phyloP scores from a whole-genome alignment of 73 alveolate genomes.

The Uronychia binucleata region DNA sequence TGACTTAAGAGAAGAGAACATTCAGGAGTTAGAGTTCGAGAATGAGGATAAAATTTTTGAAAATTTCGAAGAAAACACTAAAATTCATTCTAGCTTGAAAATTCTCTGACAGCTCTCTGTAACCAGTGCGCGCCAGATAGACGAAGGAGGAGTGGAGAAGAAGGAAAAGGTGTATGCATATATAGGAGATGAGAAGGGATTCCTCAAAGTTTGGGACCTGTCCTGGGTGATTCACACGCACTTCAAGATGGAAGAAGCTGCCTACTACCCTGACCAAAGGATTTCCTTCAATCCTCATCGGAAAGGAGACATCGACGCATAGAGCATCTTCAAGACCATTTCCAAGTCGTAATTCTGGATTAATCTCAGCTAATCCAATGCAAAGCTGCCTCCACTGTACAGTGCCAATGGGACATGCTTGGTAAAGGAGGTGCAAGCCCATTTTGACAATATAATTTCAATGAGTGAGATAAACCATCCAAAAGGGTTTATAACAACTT shows the following conservation, averaged over 20 bases:
- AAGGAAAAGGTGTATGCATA: slow-evolving; percentile 18
- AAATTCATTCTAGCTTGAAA: neutral
- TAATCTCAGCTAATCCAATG: no score
- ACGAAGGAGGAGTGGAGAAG: neutral
- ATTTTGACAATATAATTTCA: slow-evolving; percentile 36
- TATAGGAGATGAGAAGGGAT: slow-evolving; percentile 48
- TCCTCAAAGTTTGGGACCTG: slow-evolving; percentile 48
- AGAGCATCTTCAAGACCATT: neutral
- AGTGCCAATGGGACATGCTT: slow-evolving; percentile 26
- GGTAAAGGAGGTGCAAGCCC: slow-evolving; percentile 73
- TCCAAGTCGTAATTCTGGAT: neutral
- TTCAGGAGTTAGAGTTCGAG: neutral
- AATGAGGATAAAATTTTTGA: neutral
- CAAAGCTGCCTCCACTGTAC: neutral
- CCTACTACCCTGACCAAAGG: slow-evolving; percentile 16
- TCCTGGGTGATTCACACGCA: slow-evolving; percentile 8
- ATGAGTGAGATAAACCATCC: slow-evolving; percentile 68
- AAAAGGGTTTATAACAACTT: slow-evolving; percentile 57
- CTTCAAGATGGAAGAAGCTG: slow-evolving; percentile 5
- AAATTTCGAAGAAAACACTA: neutral
- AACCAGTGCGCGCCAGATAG: neutral
- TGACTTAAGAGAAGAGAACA: neutral
- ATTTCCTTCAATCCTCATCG: slow-evolving; percentile 51
- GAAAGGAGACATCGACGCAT: slow-evolving; percentile 63
- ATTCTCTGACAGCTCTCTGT: neutral